A percentile compares a stretch with the other conserved stretches of the same genome.
These are phyloP conservation scores for Melampsora larici-populina DNA, from an alignment of 1,284 basidiomycete species.

Conservation along the genomic window DNA sequence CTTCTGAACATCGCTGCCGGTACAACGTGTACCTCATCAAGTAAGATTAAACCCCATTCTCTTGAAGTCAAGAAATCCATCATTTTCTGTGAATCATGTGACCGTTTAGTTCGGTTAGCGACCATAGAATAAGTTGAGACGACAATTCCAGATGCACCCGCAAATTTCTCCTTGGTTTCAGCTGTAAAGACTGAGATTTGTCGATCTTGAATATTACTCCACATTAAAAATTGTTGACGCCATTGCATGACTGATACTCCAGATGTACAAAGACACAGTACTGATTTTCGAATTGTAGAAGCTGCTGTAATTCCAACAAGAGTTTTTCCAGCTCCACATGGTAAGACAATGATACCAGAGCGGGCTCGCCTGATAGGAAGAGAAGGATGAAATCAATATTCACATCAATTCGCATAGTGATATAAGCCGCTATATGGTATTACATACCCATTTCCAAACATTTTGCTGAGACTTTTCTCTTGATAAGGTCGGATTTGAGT, in stretches of 20 bases:
- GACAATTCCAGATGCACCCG: conserved; percentile 88
- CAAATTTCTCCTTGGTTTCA: conserved; percentile 95
- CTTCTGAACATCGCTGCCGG: conserved; percentile 94
- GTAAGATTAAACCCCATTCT: conserved; percentile 92
- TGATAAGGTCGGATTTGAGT: conserved; percentile 95
- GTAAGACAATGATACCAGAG: conserved; percentile 96
- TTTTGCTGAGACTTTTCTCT: conserved; percentile 92
- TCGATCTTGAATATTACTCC: conserved; percentile 91
- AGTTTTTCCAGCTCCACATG: conserved; percentile 98
- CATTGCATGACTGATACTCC: conserved; percentile 97
- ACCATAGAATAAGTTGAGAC: conserved; percentile 99
- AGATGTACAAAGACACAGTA: conserved; percentile 93
- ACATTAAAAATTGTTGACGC: conserved; percentile 93
- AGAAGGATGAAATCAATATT: not conserved
- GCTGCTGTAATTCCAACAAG: conserved; percentile 98
- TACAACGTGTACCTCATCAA: conserved; percentile 96
- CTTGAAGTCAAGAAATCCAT: conserved; percentile 93
- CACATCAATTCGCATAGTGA: conserved; percentile 12
- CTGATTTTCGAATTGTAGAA: conserved; percentile 98
- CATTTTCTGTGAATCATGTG: conserved; percentile 96
- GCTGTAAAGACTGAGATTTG: conserved; percentile 95
- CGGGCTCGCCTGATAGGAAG: conserved; percentile 69
- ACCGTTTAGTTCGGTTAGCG: conserved; percentile 89
- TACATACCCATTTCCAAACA: conserved; percentile 91
- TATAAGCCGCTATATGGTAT: not conserved